A percentile compares a stretch with the other conserved stretches of the same genome.
Conservation (phyloP, 2,329 filamentous ascomycete species). For the Nemania serpens region DNA sequence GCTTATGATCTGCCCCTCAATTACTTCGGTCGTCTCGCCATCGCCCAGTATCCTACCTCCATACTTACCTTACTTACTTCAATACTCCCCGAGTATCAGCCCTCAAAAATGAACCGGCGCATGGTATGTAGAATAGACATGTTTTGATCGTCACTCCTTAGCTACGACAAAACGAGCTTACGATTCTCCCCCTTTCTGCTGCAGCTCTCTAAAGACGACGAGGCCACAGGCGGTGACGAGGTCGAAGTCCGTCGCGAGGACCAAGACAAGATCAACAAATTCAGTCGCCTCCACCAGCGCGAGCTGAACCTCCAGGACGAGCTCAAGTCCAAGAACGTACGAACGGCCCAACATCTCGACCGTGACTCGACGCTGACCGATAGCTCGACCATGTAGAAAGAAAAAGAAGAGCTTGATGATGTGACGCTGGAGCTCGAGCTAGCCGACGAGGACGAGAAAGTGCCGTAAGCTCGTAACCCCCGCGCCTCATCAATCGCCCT, state of each 20-base stretch:
- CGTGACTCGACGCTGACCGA: conserved; percentile 30
- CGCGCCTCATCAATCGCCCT: not conserved
- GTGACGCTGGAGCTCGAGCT: conserved; percentile 89
- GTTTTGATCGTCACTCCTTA: not conserved
- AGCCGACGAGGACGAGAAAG: conserved; percentile 89
- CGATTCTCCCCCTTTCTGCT: not conserved
- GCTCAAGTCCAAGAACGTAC: conserved; percentile 76
- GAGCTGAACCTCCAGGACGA: conserved; percentile 80
- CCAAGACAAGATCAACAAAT: conserved; percentile 98
- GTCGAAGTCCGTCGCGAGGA: conserved; percentile 94
- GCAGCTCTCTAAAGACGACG: conserved; percentile 94
- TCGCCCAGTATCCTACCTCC: not conserved
- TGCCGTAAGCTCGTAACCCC: conserved; percentile 67
- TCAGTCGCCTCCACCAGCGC: conserved; percentile 90
- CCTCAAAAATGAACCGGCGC: conserved; percentile 42
- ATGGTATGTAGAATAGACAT: conserved; percentile 34
- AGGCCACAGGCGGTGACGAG: conserved; percentile 74
- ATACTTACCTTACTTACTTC: not conserved
- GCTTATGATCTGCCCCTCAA: conserved; percentile 13
- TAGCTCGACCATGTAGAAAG: conserved; percentile 67
- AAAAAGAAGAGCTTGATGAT: conserved; percentile 97
- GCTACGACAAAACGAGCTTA: conserved; percentile 18
- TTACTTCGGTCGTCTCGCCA: not conserved
- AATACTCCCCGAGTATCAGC: not conserved
- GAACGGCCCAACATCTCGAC: conserved; percentile 3